Percentiles rank a stretch among this genome's conserved stretches.
phyloP scores from a whole-genome alignment of 1,284 basidiomycete species.

The Papiliotrema flavescens region DNA sequence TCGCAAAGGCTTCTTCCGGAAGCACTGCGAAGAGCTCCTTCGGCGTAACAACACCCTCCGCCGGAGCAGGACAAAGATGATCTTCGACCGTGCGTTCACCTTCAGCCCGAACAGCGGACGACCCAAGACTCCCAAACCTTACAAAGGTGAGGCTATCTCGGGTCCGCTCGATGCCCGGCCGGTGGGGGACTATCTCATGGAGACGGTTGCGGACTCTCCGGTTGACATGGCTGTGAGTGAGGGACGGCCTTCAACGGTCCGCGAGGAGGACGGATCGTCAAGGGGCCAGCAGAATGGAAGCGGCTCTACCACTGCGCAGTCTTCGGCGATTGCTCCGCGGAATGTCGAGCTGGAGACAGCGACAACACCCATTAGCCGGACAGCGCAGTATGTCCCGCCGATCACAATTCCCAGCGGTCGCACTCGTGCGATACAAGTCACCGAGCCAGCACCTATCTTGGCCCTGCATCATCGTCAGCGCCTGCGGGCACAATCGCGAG shows the following conservation, averaged over 20 bases:
- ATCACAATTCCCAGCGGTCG: background rate
- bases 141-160: constrained; percentile 1
- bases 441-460: background rate
- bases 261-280: too few species aligned
- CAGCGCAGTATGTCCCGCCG: background rate
- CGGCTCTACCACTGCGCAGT: background rate
- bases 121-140: background rate
- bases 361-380: background rate
- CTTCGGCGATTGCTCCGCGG: background rate
- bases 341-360: background rate
- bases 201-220: background rate
- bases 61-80: constrained; percentile 16
- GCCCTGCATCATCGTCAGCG: constrained; percentile 1
- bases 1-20: constrained; percentile 31
- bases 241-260: too few species aligned
- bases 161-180: constrained; percentile 5
- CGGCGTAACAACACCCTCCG: constrained; percentile 1
- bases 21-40: constrained; percentile 29
- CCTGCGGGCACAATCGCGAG: constrained; percentile 1
- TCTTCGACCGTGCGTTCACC: constrained; percentile 2
- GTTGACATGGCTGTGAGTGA: background rate
- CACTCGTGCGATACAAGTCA: background rate
- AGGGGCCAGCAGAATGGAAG: background rate
- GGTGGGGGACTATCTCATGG: background rate
- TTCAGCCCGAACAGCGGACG: background rate